Base-by-base conservation (phyloP, 2,329 filamentous ascomycete genomes). In the Cladosporium sp. region DNA sequence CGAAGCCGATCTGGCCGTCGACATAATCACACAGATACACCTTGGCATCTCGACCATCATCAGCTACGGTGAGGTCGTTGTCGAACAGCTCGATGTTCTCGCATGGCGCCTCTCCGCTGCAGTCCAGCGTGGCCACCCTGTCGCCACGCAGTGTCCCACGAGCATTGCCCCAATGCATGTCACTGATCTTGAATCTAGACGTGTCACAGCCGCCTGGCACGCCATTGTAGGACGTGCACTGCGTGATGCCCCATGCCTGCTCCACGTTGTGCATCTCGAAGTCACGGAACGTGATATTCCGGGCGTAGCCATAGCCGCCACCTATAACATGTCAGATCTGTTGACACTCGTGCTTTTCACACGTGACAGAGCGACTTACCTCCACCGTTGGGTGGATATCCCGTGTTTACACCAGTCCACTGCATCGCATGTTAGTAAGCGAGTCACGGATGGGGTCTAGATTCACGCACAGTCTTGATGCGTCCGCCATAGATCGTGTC, bases 311-410 rank as follows among this genome's bases (percentile, higher is more conserved):
- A 0, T 78, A 64, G 3, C 82, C 82, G 36, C 52, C 52, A 55
- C 52, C 52, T 55, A 55, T 45, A 45, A 2, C 40, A 20, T 37
- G 20, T 55, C 42, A 55, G 52, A 55, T 36, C 12, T 45, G 37
- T 47, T 36, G 32, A 36, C 22, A 22, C 22, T 36, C 25, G 20
- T 19, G n/a, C 8, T 10, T 20, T 32, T 36, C 6, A 32, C 34
- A 55, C 52, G 52, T 25, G 52, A 44, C 12, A 20, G 13, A 45
- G n/a, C 28, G 28, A 55, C 52, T 20, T 45, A 55, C 52, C 52
- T 47, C 81, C 83, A n/a, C 83, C 82, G 61, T 86, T 85, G 1
- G 81, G 82, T 1, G 80, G 80, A n/a, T 47, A 55, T 7, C 52
- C 52, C 8, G 52, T 47, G 20, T 55, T 47, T 8, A 55, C 19